Evolutionary conservation across 768 basidiomycete species (phyloP).

Genomic region (Collybia nuda): DNA sequence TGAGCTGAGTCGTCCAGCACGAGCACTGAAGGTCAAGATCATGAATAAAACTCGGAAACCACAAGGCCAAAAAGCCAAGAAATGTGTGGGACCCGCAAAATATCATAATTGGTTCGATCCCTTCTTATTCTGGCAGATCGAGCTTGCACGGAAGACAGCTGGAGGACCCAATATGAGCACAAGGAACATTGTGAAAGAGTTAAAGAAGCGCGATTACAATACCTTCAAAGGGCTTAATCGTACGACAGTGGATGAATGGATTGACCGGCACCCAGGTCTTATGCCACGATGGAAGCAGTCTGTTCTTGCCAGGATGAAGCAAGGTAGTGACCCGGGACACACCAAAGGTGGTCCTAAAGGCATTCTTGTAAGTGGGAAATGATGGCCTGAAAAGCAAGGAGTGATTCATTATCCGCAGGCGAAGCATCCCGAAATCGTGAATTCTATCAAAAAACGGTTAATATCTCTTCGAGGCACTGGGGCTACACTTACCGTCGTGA

Average conservation of each 20-base stretch:
- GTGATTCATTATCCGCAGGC: conserved; percentile 3
- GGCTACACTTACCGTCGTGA: conserved; percentile 20
- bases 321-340: conserved; percentile 7
- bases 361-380: conserved; percentile 13
- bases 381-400: neutral
- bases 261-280: conserved; percentile 15
- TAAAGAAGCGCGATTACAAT: conserved; percentile 11
- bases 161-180: neutral
- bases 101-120: conserved; percentile 3
- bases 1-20: neutral
- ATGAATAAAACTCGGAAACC: neutral
- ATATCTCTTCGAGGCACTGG: conserved; percentile 16
- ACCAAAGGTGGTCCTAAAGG: conserved; percentile 16
- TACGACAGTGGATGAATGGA: conserved; percentile 22
- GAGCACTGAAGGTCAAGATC: conserved; percentile 1
- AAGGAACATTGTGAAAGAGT: conserved; percentile 11
- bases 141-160: neutral
- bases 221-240: conserved; percentile 14
- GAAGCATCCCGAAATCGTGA: conserved; percentile 14
- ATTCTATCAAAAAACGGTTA: conserved; percentile 15
- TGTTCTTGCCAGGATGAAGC: conserved; percentile 8
- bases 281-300: conserved; percentile 17
- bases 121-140: neutral
- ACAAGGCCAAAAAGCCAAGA: conserved; percentile 2
- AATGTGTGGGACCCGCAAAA: neutral